Evolutionary conservation across 1,139 yeast species (phyloP), one percentile per base, ranked within the genome.

Genomic region (Yamadazyma dushanensis): DNA sequence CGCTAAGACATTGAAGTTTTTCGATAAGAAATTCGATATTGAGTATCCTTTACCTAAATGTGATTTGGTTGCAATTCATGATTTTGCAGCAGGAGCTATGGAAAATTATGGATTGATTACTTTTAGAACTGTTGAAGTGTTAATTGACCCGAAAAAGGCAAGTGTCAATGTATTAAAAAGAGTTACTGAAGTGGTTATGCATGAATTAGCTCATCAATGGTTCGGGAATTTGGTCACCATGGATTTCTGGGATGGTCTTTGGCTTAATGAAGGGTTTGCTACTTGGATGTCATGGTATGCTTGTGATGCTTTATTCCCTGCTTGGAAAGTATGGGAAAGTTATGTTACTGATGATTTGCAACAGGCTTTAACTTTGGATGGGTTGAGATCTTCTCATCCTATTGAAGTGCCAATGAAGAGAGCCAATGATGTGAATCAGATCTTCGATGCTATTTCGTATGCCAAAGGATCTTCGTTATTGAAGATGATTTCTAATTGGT

Each of bases 391-490:
- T 38, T 75, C 81, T 3, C 83, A 77, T 51, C 80, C 82, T 6
- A 70, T 77, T 46, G 80, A 76, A 51, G 80, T 76, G 21, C 78
- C 79, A 18, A 74, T 77, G 22, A 61, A 66, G 40, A 66, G 69
- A 46, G 80, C 80, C 2, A 66, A 67, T 40, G 80, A 77, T 40
- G 76, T 77, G 35, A 76, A 73, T 53, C 80, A 76, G 52, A 72
- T 76, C 17, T 77, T 77, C 51, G 83, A 77, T 51, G 70, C 75
- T 14, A 75, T 75, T 39, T 74, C 95, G 11, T 87, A 87, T 61
- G 71, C 83, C 39, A 84, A 87, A 64, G 96, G 96, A 51, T 83
- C 89, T n/a, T 78, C 88, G 3, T 68, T 83, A 34, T 75, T 84
- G 50, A 76, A 81, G 56, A 84, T 84, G 94, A 72, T 84, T 46